Percentiles rank a stretch among this genome's conserved stretches.
phyloP scores from a whole-genome alignment of 2,329 filamentous ascomycete genomes.

The Ophiostoma sp. region DNA sequence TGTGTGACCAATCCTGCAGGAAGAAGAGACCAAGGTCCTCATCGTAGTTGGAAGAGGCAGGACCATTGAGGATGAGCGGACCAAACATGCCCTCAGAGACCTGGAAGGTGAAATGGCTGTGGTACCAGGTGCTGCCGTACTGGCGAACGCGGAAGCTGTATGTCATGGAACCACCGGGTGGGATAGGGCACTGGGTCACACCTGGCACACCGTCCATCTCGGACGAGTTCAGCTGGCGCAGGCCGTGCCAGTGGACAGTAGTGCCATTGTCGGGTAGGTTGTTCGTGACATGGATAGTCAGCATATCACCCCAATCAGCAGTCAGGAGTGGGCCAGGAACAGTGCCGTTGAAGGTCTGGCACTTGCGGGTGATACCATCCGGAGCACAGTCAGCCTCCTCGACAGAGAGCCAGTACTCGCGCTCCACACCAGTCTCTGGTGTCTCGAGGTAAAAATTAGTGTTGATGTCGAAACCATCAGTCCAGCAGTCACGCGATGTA shows the following conservation, averaged over 20 bases:
- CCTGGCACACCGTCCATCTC: constrained; percentile 44
- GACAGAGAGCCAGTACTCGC: constrained; percentile 1
- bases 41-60: constrained; percentile 47
- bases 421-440: background rate
- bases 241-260: constrained; percentile 48
- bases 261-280: constrained; percentile 41
- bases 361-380: background rate
- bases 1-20: constrained; percentile 47
- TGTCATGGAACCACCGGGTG: constrained; percentile 34
- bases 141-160: constrained; percentile 39
- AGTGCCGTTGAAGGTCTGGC: constrained; percentile 32
- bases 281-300: constrained; percentile 61
- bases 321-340: constrained; percentile 33
- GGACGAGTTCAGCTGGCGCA: constrained; percentile 42
- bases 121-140: constrained; percentile 42
- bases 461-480: constrained; percentile 4
- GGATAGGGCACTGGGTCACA: constrained; percentile 40
- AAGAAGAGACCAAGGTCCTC: constrained; percentile 43
- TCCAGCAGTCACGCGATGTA: constrained; percentile 4
- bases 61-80: constrained; percentile 47
- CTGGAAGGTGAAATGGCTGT: constrained; percentile 48
- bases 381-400: background rate
- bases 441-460: constrained; percentile 1
- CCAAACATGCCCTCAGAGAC: constrained; percentile 50
- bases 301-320: constrained; percentile 38